Evolutionary conservation across 2,329 filamentous ascomycete genomes (phyloP), one percentile per base, ranked within the genome.

Genomic region (Alternaria metachromatica): DNA sequence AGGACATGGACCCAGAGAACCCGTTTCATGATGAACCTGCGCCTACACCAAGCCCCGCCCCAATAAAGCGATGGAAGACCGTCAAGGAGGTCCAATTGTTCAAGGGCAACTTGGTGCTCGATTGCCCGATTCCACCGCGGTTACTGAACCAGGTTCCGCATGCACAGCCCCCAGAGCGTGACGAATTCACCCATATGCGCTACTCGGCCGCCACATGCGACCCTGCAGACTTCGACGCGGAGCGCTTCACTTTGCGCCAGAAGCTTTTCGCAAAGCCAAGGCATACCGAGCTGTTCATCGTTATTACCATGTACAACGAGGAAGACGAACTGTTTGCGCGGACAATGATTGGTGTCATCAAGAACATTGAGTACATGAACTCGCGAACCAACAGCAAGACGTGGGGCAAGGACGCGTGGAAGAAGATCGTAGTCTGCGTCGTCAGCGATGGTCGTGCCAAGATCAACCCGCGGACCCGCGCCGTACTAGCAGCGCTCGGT

Each of bases 291-390:
- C 85, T 98, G 2, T 97, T 98, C 81, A 97, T 98, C 74, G 95
- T 94, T 33, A 89, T 98, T 58, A 98, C 95, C 62, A 97, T 97
- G 95, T 99, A 99, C 84, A 99, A 99, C 77, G 96, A 99, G 77
- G 95, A 99, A 79, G 96, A 99, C 74, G 90, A 98, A 69, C 85
- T 97, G 63, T 97, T 99, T 78, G 94, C 96, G 23, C 90, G 96
- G 45, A 98, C 96, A 5, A 93, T 99, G 93, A 92, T 90, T 54
- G 96, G 96, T 80, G 94, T 99, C 6, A 95, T 98, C 85, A 98
- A 99, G 84, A 99, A 99, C 80, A 93, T 99, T 71, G 95, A 97
- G 80, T 94, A 95, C 84, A 97, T 99, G 92, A 97, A 96, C 81
- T 93, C 92, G 64, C 89, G 95, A 54, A 93, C 90, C 49, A 93